These are phyloP conservation scores for Boeremia exigua DNA, from an alignment of 2,329 filamentous ascomycete species.

Conservation along the genomic window DNA sequence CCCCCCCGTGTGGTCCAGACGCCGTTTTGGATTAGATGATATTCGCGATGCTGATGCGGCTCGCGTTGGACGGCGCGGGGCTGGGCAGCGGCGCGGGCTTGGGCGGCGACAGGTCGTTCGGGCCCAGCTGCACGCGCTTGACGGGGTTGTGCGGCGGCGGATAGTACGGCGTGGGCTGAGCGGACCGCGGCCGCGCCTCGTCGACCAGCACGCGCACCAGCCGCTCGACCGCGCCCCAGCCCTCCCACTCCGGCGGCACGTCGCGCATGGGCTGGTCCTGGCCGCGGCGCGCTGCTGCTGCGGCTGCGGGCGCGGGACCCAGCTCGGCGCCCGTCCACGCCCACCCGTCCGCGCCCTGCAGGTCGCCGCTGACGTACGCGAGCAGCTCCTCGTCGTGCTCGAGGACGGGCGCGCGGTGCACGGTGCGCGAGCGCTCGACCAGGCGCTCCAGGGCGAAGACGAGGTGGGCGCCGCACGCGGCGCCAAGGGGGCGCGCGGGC, in stretches of 20 bases:
- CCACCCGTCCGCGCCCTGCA: constrained; percentile 86
- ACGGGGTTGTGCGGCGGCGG: constrained; percentile 46
- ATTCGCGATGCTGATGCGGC: constrained; percentile 53
- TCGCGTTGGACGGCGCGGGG: constrained; percentile 49
- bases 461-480: constrained; percentile 80
- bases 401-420: constrained; percentile 48
- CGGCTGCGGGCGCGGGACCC: background rate
- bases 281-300: constrained; percentile 10
- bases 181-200: constrained; percentile 49
- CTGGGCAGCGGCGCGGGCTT: constrained; percentile 27
- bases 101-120: constrained; percentile 27
- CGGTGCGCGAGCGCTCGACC: constrained; percentile 60
- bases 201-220: constrained; percentile 63
- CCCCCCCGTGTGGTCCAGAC: no score
- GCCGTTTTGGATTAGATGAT: no score
- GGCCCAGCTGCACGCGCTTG: constrained; percentile 46
- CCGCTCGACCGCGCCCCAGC: constrained; percentile 77
- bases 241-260: constrained; percentile 71
- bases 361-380: constrained; percentile 83
- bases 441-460: constrained; percentile 79
- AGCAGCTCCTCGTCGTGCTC: constrained; percentile 85
- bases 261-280: constrained; percentile 40
- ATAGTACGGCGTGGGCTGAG: constrained; percentile 40
- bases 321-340: constrained; percentile 68
- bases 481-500: constrained; percentile 72